A percentile compares a stretch with the other conserved stretches of the same genome.
These are phyloP conservation scores for Hortaea werneckii DNA, from an alignment of 2,329 filamentous ascomycete genomes.

Conservation along the genomic window DNA sequence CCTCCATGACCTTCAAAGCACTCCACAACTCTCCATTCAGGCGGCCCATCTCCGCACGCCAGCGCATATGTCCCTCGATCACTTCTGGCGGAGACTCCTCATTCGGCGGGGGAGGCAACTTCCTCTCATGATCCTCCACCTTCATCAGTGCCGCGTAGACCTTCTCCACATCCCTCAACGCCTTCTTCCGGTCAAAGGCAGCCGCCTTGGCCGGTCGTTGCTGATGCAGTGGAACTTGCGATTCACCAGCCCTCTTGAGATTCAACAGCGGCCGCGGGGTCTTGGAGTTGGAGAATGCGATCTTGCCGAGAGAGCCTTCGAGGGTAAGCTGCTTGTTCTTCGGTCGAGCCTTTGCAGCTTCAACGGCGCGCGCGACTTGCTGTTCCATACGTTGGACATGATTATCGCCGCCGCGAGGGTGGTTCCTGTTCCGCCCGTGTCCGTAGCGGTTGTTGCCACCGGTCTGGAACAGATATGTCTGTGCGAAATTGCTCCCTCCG, in stretches of 20 bases:
- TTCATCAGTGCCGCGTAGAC: constrained; percentile 85
- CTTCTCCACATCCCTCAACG: constrained; percentile 76
- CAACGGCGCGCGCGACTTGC: constrained; percentile 92
- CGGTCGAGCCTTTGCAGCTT: constrained; percentile 92
- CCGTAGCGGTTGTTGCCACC: constrained; percentile 61
- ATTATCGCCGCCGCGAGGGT: constrained; percentile 79
- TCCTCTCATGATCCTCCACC: constrained; percentile 85
- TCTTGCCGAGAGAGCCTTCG: constrained; percentile 92
- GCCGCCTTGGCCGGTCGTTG: constrained; percentile 32
- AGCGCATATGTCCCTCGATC: constrained; percentile 66
- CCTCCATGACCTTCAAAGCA: constrained; percentile 84
- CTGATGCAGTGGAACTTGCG: constrained; percentile 41
- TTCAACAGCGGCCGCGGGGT: constrained; percentile 91
- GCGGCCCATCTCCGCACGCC: constrained; percentile 59
- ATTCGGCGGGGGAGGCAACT: constrained; percentile 58
- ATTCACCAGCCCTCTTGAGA: constrained; percentile 76
- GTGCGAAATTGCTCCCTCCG: constrained; percentile 70
- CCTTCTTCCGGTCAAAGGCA: constrained; percentile 65
- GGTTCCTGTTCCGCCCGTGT: constrained; percentile 52
- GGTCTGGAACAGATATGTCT: constrained; percentile 94
- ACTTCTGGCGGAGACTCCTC: constrained; percentile 57
- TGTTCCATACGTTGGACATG: constrained; percentile 99
- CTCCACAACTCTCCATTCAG: constrained; percentile 76
- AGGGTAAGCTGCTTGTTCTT: constrained; percentile 97
- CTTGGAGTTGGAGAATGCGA: constrained; percentile 97